Evolutionary conservation across 495 filamentous ascomycete species (phyloP), one percentile per base, ranked within the genome.

Genomic region (Penicillium pancosmium): DNA sequence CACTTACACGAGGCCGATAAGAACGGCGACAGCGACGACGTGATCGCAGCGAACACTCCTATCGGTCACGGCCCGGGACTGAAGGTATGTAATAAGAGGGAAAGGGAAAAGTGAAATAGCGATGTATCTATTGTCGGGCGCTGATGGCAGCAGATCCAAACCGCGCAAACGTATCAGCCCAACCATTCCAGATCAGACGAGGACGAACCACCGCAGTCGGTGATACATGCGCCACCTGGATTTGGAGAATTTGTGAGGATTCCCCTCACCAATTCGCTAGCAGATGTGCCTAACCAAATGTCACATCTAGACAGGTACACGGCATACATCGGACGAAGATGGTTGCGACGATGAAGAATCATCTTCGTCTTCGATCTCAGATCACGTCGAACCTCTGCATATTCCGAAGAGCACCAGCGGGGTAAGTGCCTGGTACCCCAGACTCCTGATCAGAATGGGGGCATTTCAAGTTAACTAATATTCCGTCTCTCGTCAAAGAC

Each of bases 141-240:
- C 27, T 54, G 54, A 51, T 64, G 80, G 27, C 66, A 80, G 36
- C 70, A 88, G 80, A 86, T 87, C 69, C 78, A 86, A 33, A 86
- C 79, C 56, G 82, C 84, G n/a, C 82, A 83, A 55, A 72, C 86
- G 12, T 70, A 80, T 54, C 80, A 82, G 31, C 72, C 81, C 46
- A 68, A 65, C 21, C 67, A 80, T 64, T 74, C 77, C 55, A 78
- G 81, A 21, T 76, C 80, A 38, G 84, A 86, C 59, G 88, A 93
- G 56, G 91, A 93, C 54, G 83, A 86, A 59, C 75, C 78, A 52
- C 84, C 90, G 21, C 80, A 88, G 56, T 96, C 92, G 3, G 92
- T 94, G 50, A 96, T 96, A 64, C 91, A 95, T 76, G 91, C 89
- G 19, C 92, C 92, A 4, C 74, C 88, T 62, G 89, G 87, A 40